Evolutionary conservation across 2,329 filamentous ascomycete species (phyloP), one percentile per base, ranked within the genome.

Genomic region (Beauveria bassiana): DNA sequence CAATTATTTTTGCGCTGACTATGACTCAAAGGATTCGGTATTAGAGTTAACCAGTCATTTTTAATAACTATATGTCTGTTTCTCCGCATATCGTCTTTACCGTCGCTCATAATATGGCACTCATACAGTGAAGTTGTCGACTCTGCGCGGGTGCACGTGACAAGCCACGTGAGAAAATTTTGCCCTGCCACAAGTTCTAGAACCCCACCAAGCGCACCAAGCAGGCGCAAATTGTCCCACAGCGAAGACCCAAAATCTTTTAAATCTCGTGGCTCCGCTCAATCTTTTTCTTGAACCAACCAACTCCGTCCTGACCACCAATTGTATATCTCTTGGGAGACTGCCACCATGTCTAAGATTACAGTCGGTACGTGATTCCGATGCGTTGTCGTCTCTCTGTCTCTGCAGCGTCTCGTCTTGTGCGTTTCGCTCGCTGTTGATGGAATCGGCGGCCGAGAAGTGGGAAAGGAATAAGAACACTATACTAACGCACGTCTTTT

Each of bases 311-410:
- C 74, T 66, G 73, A 75, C 83, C 85, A 90, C 88, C 88, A 89
- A 85, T 89, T 89, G 86, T 87, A 84, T 69, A 66, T 61, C 86
- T 90, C 89, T 83, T 90, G 89, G 88, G 90, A 92, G 89, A 92
- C 89, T 89, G 87, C 85, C 84, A 87, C 79, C 70, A 91, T 92
- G 89, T 92, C 89, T 71, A 93, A 93, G 81, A 91, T 91, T 81
- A 90, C 88, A 86, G 86, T 86, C 82, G 83, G 82, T 85, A 79
- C 63, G 79, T 54, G 61, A 61, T 16, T 40, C 16, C 5, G 20
- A 20, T 12, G 6, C 12, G 12, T n/a, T 3, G 18, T 45, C 24
- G n/a, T 46, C 22, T 26, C 4, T 47, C 22, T 26, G 18, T 28
- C 40, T 51, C 24, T n/a, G 18, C 26, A 22, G 46, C 42, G 38